phyloP scores from a whole-genome alignment of 176 grass and related monocot genomes.

The Cenchrus fungigraminus region DNA sequence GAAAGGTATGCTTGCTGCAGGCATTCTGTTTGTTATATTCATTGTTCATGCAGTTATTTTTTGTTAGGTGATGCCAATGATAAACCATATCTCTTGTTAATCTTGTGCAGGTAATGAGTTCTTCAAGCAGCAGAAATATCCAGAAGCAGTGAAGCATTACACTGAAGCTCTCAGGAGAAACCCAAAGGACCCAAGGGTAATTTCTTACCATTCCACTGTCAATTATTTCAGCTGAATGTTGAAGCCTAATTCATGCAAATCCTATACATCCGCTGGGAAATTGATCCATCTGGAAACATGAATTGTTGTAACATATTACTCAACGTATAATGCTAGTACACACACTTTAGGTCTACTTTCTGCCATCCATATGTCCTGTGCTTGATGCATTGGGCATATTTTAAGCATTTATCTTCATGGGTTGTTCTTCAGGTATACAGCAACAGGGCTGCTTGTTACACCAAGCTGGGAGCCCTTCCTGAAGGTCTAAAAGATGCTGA shows the following conservation, averaged over 20 bases:
- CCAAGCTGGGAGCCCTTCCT: slow-evolving; percentile 92
- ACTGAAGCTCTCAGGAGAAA: slow-evolving; percentile 96
- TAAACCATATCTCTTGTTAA: not conserved
- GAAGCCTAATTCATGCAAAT: not conserved
- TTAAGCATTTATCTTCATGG: slow-evolving; percentile 10
- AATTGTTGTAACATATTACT: not conserved
- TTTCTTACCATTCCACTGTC: not conserved
- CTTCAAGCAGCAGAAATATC: slow-evolving; percentile 95
- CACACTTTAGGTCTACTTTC: not conserved
- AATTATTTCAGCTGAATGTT: not conserved
- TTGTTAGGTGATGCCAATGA: not conserved
- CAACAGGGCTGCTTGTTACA: slow-evolving; percentile 99
- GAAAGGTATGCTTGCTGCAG: slow-evolving; percentile 59
- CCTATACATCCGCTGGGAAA: not conserved
- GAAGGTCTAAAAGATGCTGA: slow-evolving; percentile 98
- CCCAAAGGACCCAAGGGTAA: slow-evolving; percentile 69
- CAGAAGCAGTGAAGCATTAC: slow-evolving; percentile 92
- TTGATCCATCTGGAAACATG: not conserved
- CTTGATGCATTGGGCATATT: not conserved
- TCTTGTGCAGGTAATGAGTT: slow-evolving; percentile 74
- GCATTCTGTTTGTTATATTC: not conserved
- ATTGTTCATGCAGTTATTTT: slow-evolving; percentile 16
- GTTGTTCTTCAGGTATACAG: slow-evolving; percentile 81
- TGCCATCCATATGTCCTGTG: not conserved
- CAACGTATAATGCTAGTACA: not conserved